These are phyloP conservation scores for Claviceps africana DNA, from an alignment of 2,329 filamentous ascomycete genomes.

Conservation along the genomic window DNA sequence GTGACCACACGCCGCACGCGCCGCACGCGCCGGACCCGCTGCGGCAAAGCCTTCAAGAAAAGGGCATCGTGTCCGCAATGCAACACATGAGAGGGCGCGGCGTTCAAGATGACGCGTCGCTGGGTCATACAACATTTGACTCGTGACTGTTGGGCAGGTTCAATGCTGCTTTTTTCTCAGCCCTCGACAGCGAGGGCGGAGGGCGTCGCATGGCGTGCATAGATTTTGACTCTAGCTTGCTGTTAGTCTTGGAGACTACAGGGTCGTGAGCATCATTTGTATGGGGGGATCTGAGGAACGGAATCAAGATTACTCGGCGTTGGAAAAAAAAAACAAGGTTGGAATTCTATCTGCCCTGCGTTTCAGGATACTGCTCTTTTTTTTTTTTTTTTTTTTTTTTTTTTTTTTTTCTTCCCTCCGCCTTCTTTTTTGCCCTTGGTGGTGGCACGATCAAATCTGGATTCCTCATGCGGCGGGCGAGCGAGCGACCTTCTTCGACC, in stretches of 20 bases:
- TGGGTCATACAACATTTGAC: conserved; percentile 2
- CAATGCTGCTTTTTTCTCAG: background rate
- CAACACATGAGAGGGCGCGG: background rate
- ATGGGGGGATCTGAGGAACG: background rate
- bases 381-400: too few relatives aligned
- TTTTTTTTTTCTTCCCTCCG: too few relatives aligned
- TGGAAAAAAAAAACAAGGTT: too few relatives aligned
- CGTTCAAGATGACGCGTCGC: background rate
- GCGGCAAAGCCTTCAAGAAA: background rate
- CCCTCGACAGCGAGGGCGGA: conserved; percentile 2
- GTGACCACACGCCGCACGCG: background rate
- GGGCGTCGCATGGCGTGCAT: conserved; percentile 2
- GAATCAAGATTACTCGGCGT: background rate
- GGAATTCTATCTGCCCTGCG: background rate
- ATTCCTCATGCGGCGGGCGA: too few relatives aligned
- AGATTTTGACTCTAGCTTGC: conserved; percentile 1
- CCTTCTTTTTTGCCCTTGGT: too few relatives aligned
- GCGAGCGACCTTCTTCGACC: background rate
- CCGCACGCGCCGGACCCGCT: background rate
- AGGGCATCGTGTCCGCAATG: background rate
- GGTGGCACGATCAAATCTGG: too few relatives aligned
- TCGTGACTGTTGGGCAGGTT: conserved; percentile 2
- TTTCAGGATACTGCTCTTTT: too few relatives aligned
- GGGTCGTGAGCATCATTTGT: background rate
- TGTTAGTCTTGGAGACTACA: background rate